Conservation (phyloP, 2,329 filamentous ascomycete genomes). For the Cyphellophora europaea region DNA sequence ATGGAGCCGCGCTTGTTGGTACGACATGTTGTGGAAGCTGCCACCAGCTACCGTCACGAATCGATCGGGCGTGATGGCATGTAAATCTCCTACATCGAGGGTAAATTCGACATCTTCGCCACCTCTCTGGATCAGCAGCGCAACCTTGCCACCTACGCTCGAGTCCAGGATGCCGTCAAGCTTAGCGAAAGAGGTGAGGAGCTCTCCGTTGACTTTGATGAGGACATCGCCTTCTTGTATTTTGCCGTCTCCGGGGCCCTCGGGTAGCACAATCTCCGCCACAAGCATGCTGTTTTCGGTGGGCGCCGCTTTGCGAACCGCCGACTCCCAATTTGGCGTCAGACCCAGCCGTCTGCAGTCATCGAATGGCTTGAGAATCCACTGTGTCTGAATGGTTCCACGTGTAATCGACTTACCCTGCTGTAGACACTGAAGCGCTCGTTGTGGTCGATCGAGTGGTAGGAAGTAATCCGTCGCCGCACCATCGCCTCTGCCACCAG, state of each 20-base stretch:
- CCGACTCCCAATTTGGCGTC: slow-evolving; percentile 75
- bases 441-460: slow-evolving; percentile 78
- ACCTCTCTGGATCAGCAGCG: slow-evolving; percentile 75
- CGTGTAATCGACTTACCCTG: slow-evolving; percentile 66
- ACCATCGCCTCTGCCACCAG: slow-evolving; percentile 85
- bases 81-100: slow-evolving; percentile 77
- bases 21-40: slow-evolving; percentile 92
- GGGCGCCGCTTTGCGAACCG: slow-evolving; percentile 73
- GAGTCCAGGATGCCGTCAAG: slow-evolving; percentile 88
- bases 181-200: slow-evolving; percentile 85
- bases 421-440: slow-evolving; percentile 79
- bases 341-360: slow-evolving; percentile 87
- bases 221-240: slow-evolving; percentile 92
- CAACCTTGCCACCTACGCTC: slow-evolving; percentile 69
- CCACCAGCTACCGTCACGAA: slow-evolving; percentile 91
- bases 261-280: slow-evolving; percentile 85
- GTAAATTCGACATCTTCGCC: slow-evolving; percentile 80
- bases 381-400: slow-evolving; percentile 97
- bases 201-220: slow-evolving; percentile 84
- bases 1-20: slow-evolving; percentile 93
- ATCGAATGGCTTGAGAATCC: slow-evolving; percentile 93
- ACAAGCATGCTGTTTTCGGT: slow-evolving; percentile 95
- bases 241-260: slow-evolving; percentile 77
- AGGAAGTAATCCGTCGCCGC: slow-evolving; percentile 97
- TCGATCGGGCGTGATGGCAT: slow-evolving; percentile 88